Evolutionary conservation across 441 rosid species (phyloP).

Genomic region (Biscutella laevigata): DNA sequence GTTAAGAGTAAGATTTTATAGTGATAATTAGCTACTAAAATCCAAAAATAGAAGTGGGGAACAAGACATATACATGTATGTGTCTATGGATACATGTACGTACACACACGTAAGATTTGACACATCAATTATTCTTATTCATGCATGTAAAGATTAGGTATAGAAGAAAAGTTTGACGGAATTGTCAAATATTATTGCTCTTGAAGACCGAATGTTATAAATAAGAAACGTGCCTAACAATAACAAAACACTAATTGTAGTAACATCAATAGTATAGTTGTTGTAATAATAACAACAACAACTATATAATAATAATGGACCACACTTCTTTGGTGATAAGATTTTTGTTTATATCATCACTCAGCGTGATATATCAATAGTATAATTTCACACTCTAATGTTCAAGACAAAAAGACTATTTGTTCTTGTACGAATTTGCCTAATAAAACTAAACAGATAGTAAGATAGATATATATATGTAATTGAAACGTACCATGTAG

Average conservation of each 20-base stretch:
- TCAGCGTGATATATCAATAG: constrained; percentile 16
- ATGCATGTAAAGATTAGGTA: constrained; percentile 12
- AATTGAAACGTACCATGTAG: constrained; percentile 39
- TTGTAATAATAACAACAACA: neutral
- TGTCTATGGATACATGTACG: too few species aligned
- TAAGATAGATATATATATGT: too few species aligned
- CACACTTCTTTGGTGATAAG: constrained; percentile 8
- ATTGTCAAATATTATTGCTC: constrained; percentile 12
- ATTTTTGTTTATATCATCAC: constrained; percentile 2
- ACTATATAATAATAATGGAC: constrained; percentile 10
- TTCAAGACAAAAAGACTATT: neutral
- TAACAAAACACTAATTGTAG: constrained; percentile 6
- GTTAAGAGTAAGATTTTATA: too few species aligned
- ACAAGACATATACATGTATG: too few species aligned
- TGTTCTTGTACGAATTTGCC: neutral
- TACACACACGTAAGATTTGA: too few species aligned
- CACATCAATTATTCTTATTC: constrained; percentile 8
- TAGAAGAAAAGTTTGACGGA: constrained; percentile 22
- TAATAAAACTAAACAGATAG: neutral
- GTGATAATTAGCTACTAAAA: too few species aligned
- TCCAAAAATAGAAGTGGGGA: too few species aligned
- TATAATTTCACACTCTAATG: constrained; percentile 3
- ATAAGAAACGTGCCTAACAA: constrained; percentile 23
- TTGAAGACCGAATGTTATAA: constrained; percentile 8
- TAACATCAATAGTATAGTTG: neutral